Base-by-base conservation (phyloP, 805 yeast genomes). In the Blastobotrys terrestris region DNA sequence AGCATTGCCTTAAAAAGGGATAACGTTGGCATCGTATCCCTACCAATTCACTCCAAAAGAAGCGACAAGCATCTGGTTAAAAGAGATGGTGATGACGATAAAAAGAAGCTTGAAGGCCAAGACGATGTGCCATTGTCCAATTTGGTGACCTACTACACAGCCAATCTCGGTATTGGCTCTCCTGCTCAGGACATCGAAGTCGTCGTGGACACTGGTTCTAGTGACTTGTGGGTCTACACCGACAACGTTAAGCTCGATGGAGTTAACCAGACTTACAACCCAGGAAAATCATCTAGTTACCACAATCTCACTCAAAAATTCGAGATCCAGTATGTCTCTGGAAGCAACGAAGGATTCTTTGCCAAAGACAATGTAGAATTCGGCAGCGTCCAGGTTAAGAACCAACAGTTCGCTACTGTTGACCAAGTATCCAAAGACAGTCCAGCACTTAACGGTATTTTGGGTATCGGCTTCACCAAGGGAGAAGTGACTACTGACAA, bases 161-260 rank as follows among this genome's bases (percentile, higher is more conserved):
- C 54, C 20, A 40, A 42, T 2, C 14, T 66, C 21, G 50, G 62
- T 6, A 51, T 85, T n/a, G 91, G 92, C 2, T 77, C 87, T 0
- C 76, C 82, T 1, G 61, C 72, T 0, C 84, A 83, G 60, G 63
- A 70, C 8, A 70, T 83, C 3, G 71, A 70, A 2, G 79, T 83
- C 3, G 63, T 81, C 43, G 62, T 84, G 14, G 89, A 84, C 61
- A 84, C 89, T 1, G 90, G 89, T 1, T 83, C 88, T 0, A 75
- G 84, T 0, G 88, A 83, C 62, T 63, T 83, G 45, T 82, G 85
- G 85, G 77, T 83, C 22, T 70, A 55, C 49, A 31, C 60, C 15
- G 16, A 39, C 15, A 31, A 49, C 40, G 50, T 49, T 14, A 11
- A 44, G 39, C 35, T 26, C 35, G 40, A 43, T 2, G 39, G 31